These are phyloP conservation scores for Lachnellula willkommii DNA, from an alignment of 2,329 filamentous ascomycete genomes.

Conservation along the genomic window DNA sequence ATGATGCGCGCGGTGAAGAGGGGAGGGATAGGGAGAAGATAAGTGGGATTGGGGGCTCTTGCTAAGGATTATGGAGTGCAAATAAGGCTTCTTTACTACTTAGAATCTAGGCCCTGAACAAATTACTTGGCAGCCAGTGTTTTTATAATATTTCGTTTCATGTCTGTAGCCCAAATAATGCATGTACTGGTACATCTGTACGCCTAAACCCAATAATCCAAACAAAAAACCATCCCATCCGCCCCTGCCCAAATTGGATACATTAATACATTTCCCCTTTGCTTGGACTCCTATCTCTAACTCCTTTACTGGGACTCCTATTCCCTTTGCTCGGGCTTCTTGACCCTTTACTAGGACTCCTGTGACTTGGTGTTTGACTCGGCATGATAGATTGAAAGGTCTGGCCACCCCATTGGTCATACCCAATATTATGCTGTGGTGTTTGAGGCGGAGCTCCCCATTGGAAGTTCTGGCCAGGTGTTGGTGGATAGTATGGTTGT, in stretches of 20 bases:
- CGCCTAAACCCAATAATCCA: background rate
- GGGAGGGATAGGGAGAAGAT: too few relatives aligned
- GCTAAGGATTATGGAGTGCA: too few relatives aligned
- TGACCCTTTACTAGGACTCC: slow-evolving; percentile 27
- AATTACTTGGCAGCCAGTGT: too few relatives aligned
- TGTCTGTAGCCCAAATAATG: background rate
- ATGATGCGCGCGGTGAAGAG: too few relatives aligned
- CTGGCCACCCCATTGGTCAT: slow-evolving; percentile 19
- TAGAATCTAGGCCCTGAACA: too few relatives aligned
- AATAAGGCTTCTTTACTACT: too few relatives aligned
- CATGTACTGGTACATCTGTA: background rate
- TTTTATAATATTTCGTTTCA: background rate
- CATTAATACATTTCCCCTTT: slow-evolving; percentile 8
- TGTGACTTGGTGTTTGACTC: slow-evolving; percentile 22
- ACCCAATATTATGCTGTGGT: slow-evolving; percentile 19
- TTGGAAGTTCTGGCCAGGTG: slow-evolving; percentile 19
- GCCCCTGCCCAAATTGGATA: background rate
- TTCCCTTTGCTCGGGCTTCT: slow-evolving; percentile 24
- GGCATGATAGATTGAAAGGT: slow-evolving; percentile 26
- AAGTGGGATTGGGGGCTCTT: too few relatives aligned
- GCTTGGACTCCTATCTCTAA: slow-evolving; percentile 9
- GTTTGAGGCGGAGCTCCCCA: slow-evolving; percentile 29
- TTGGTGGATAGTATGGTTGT: slow-evolving; percentile 21
- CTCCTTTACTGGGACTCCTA: slow-evolving; percentile 26
- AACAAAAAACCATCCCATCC: background rate